These are phyloP conservation scores for Acanthochlamys bracteata DNA, from an alignment of 106 monocot species.

Conservation along the genomic window DNA sequence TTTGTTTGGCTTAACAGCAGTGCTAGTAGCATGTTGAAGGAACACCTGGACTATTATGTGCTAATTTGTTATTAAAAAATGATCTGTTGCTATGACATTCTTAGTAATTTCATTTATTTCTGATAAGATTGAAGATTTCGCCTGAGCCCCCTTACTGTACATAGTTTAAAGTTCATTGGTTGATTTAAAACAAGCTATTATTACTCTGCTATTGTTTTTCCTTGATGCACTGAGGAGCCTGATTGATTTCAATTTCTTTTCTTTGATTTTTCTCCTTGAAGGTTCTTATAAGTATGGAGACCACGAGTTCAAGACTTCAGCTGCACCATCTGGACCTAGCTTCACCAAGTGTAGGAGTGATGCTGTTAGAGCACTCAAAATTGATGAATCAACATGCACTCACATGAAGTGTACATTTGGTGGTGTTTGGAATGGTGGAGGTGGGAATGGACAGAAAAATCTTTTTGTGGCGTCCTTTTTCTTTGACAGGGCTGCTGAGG, in stretches of 20 bases:
- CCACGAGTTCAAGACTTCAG: conserved; percentile 27
- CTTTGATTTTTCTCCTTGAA: not conserved
- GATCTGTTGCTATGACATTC: too few relatives aligned
- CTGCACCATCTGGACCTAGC: conserved; percentile 48
- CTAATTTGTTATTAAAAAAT: too few relatives aligned
- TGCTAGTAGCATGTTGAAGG: too few relatives aligned
- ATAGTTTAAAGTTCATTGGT: too few relatives aligned
- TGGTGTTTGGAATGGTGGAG: conserved; percentile 95
- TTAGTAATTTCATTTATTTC: too few relatives aligned
- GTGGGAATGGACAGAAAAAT: conserved; percentile 85
- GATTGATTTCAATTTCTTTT: not conserved
- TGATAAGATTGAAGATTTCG: too few relatives aligned
- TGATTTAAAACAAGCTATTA: too few relatives aligned
- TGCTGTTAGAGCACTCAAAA: conserved; percentile 57
- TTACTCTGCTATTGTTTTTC: too few relatives aligned
- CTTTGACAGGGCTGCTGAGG: conserved; percentile 95
- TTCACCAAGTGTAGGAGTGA: conserved; percentile 63
- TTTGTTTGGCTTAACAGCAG: too few relatives aligned
- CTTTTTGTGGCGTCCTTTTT: conserved; percentile 95
- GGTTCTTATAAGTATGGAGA: conserved; percentile 74
- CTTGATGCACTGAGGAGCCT: too few relatives aligned
- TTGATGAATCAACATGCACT: conserved; percentile 66
- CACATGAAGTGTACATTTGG: conserved; percentile 95
- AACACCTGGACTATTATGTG: too few relatives aligned
- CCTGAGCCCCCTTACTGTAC: too few relatives aligned